Evolutionary conservation across 169 alveolate species (phyloP).

Genomic region (Blepharisma undulans): DNA sequence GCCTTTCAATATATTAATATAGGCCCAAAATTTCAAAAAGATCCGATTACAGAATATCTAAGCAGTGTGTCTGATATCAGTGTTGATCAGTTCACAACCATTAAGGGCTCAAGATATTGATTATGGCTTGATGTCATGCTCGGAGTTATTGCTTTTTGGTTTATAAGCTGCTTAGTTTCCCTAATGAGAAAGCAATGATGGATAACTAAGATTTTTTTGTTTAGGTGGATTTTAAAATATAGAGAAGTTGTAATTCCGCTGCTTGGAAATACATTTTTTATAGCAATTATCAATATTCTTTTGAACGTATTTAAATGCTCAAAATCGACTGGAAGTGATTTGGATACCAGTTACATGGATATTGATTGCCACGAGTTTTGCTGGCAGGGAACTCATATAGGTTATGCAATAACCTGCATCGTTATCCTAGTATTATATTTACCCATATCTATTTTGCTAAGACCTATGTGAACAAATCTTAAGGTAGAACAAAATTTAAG

Average conservation of each 20-base stretch:
- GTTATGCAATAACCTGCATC: background rate
- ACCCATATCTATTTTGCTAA: conserved; percentile 19
- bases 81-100: background rate
- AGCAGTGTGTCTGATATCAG: background rate
- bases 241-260: background rate
- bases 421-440: background rate
- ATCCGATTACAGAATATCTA: background rate
- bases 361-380: conserved; percentile 30
- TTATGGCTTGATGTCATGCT: background rate
- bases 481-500: background rate
- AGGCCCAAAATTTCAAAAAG: background rate
- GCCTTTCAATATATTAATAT: conserved; percentile 33
- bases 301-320: conserved; percentile 29
- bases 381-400: conserved; percentile 15
- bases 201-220: background rate
- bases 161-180: background rate
- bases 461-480: conserved; percentile 22
- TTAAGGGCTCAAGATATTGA: background rate
- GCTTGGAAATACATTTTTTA: conserved; percentile 28
- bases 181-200: background rate
- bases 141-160: background rate
- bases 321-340: conserved; percentile 1
- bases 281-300: background rate
- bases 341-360: background rate
- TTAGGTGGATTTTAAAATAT: background rate